A percentile compares a stretch with the other conserved stretches of the same genome.
Conservation (phyloP, 1,284 basidiomycete genomes). For the Ganoderma resinaceum region DNA sequence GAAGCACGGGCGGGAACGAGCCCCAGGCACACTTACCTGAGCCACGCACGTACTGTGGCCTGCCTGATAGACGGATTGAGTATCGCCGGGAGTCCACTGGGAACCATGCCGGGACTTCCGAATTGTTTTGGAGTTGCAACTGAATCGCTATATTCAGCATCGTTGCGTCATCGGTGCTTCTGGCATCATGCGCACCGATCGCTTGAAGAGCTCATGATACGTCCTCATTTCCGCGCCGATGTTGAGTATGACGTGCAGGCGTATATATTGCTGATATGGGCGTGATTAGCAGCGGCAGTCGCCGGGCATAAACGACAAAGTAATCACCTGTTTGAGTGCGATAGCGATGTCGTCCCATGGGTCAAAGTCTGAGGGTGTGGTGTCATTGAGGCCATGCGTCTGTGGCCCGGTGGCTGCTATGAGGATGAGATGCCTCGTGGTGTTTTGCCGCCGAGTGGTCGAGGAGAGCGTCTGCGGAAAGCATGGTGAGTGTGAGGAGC, state of each 20-base stretch:
- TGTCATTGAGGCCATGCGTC: conserved; percentile 23
- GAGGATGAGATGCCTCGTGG: conserved; percentile 61
- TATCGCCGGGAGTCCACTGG: conserved; percentile 41
- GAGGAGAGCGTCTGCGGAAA: conserved; percentile 47
- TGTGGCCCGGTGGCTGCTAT: conserved; percentile 47
- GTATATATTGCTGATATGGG: conserved; percentile 54
- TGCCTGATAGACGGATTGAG: conserved; percentile 44
- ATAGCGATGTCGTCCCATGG: conserved; percentile 39
- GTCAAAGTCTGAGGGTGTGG: conserved; percentile 31
- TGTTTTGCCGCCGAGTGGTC: conserved; percentile 43
- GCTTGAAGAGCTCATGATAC: conserved; percentile 57
- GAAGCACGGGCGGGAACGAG: conserved; percentile 2
- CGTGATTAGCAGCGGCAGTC: conserved; percentile 17
- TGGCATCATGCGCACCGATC: conserved; percentile 51
- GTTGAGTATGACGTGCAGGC: conserved; percentile 64
- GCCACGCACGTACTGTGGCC: conserved; percentile 32
- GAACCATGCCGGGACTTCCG: conserved; percentile 47
- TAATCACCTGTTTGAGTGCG: conserved; percentile 54
- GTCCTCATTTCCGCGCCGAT: conserved; percentile 50
- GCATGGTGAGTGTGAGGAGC: conserved; percentile 2
- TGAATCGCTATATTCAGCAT: conserved; percentile 24
- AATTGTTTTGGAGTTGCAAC: conserved; percentile 39
- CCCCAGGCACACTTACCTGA: conserved; percentile 17
- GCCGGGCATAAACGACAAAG: not conserved
- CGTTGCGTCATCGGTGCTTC: conserved; percentile 9